A percentile compares a stretch with the other conserved stretches of the same genome.
Conservation (phyloP, 2,329 filamentous ascomycete genomes). For the Apiospora phragmitis region DNA sequence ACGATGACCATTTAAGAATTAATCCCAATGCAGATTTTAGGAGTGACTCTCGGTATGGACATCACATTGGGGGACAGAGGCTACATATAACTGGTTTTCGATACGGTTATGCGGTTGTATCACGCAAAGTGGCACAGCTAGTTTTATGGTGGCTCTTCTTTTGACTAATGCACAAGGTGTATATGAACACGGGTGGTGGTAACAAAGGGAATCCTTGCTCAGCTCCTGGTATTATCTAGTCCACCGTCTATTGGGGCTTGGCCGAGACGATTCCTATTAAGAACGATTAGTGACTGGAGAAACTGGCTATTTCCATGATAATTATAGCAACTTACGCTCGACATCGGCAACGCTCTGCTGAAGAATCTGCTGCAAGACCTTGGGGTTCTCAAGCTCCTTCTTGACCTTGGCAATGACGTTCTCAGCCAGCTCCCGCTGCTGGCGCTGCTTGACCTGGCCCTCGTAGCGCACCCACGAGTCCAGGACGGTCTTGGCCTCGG, state of each 20-base stretch:
- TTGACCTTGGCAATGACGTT: slow-evolving; percentile 94
- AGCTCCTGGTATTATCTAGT: slow-evolving; percentile 33
- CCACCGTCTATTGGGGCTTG: slow-evolving; percentile 61
- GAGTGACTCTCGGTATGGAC: background rate
- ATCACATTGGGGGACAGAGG: background rate
- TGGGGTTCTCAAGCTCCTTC: slow-evolving; percentile 98
- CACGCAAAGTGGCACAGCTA: background rate
- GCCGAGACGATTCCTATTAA: slow-evolving; percentile 59
- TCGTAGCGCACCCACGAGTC: slow-evolving; percentile 99
- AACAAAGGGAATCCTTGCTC: slow-evolving; percentile 53
- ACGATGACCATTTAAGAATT: background rate
- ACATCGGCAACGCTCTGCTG: slow-evolving; percentile 95
- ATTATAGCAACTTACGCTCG: slow-evolving; percentile 67
- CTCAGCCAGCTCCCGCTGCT: slow-evolving; percentile 94
- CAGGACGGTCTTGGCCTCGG: slow-evolving; percentile 91
- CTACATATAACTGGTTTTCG: background rate
- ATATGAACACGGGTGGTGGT: slow-evolving; percentile 51
- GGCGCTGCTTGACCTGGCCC: slow-evolving; percentile 96
- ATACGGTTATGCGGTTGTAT: background rate
- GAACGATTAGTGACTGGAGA: slow-evolving; percentile 20
- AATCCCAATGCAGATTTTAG: background rate
- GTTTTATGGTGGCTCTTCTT: slow-evolving; percentile 24
- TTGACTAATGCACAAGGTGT: slow-evolving; percentile 64
- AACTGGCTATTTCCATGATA: slow-evolving; percentile 28
- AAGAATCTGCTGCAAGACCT: slow-evolving; percentile 94